Evolutionary conservation across 75 land plant species (phyloP).

Genomic region (Cupressus sempervirens): DNA sequence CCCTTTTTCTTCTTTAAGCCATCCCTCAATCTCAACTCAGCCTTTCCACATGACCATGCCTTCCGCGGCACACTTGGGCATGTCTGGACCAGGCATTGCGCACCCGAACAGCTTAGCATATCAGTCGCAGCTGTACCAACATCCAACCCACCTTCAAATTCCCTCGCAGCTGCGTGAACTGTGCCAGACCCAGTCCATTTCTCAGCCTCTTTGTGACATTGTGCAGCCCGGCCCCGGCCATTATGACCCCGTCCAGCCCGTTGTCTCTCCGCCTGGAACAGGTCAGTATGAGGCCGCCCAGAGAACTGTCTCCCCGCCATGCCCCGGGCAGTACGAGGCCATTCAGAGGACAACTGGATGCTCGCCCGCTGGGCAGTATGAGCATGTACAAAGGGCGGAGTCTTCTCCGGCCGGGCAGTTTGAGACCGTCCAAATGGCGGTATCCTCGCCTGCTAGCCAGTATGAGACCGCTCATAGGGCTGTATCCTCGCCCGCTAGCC

Average conservation of each 20-base stretch:
- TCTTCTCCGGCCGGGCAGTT: not conserved
- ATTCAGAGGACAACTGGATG: not conserved
- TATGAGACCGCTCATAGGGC: not conserved
- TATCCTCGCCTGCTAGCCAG: not conserved
- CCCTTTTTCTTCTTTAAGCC: not conserved
- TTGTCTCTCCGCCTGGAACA: not conserved
- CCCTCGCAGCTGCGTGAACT: not conserved
- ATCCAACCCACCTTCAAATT: not conserved
- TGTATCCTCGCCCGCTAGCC: not conserved
- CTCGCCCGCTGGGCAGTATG: not conserved
- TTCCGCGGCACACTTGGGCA: not conserved
- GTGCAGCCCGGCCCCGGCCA: not conserved
- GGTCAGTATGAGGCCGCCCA: not conserved
- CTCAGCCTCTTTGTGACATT: conserved; percentile 7
- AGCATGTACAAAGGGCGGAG: not conserved
- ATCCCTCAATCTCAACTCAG: conserved; percentile 3
- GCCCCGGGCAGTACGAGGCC: not conserved
- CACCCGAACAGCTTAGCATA: not conserved
- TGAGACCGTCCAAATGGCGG: not conserved
- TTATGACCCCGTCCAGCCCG: not conserved
- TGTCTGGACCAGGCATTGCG: not conserved
- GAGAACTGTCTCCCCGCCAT: not conserved
- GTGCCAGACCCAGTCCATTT: not conserved
- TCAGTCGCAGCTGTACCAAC: not conserved
- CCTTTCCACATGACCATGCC: conserved; percentile 3